Conservation (phyloP, 495 filamentous ascomycete species). For the Hypomontagnella submonticulosa region DNA sequence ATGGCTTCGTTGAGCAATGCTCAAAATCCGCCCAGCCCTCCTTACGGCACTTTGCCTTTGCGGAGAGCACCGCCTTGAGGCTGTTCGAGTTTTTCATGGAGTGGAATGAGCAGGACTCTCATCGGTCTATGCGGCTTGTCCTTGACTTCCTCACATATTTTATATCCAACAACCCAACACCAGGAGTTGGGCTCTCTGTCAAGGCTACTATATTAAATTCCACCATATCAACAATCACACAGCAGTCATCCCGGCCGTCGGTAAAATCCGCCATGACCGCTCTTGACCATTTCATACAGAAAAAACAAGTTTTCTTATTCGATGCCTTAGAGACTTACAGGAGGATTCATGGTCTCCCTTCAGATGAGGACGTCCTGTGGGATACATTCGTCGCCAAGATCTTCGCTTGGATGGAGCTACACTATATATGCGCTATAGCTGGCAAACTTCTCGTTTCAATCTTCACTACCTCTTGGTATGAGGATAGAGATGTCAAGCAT, state of each 20-base stretch:
- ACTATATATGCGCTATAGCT: conserved; percentile 71
- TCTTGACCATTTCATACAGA: conserved; percentile 68
- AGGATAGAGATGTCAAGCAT: conserved; percentile 47
- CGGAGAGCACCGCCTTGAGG: conserved; percentile 62
- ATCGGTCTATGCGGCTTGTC: conserved; percentile 79
- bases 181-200: conserved; percentile 47
- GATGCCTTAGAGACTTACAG: conserved; percentile 53
- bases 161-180: conserved; percentile 60
- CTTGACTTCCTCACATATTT: conserved; percentile 68
- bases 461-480: conserved; percentile 56
- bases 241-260: conserved; percentile 60
- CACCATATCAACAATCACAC: conserved; percentile 61
- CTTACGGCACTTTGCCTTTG: conserved; percentile 59
- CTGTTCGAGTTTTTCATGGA: conserved; percentile 78
- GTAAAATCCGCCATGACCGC: conserved; percentile 72
- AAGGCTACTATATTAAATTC: conserved; percentile 54
- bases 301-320: conserved; percentile 57
- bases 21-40: conserved; percentile 56
- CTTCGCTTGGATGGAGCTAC: conserved; percentile 69
- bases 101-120: conserved; percentile 77
- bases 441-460: conserved; percentile 72
- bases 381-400: conserved; percentile 58
- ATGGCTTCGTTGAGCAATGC: conserved; percentile 65
- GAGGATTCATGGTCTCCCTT: conserved; percentile 43
- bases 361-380: conserved; percentile 47